Evolutionary conservation across 805 yeast genomes (phyloP).

Genomic region (Wickerhamomyces ciferrii): DNA sequence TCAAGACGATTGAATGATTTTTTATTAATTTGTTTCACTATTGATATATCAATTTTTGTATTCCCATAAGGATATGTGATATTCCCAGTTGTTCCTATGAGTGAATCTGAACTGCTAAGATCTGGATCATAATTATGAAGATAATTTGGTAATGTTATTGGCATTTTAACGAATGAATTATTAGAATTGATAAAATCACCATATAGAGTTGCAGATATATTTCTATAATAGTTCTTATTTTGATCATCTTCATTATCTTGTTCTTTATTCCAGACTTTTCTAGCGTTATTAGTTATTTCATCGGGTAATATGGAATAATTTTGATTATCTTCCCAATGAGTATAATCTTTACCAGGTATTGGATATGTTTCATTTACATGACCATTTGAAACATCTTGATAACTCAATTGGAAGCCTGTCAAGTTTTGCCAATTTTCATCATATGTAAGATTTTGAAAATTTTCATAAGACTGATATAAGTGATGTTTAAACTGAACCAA

Average conservation of each 20-base stretch:
- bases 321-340: conserved; percentile 44
- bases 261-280: conserved; percentile 45
- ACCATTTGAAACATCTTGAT: conserved; percentile 47
- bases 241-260: conserved; percentile 7
- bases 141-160: conserved; percentile 17
- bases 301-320: conserved; percentile 57
- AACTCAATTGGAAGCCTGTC: conserved; percentile 68
- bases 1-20: conserved; percentile 27
- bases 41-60: conserved; percentile 12
- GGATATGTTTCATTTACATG: conserved; percentile 53
- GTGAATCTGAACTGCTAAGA: conserved; percentile 5
- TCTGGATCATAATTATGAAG: conserved; percentile 12
- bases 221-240: conserved; percentile 27
- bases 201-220: conserved; percentile 41
- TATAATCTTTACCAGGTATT: conserved; percentile 37
- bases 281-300: conserved; percentile 41
- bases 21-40: conserved; percentile 13
- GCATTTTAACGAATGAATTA: conserved; percentile 10
- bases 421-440: conserved; percentile 58
- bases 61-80: conserved; percentile 29
- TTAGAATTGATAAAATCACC: conserved; percentile 33
- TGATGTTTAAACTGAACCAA: conserved; percentile 33
- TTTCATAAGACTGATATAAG: conserved; percentile 24
- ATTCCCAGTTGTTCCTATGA: conserved; percentile 19
- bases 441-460: conserved; percentile 38